A percentile compares a stretch with the other conserved stretches of the same genome.
Evolutionary conservation across 306 rosid species (phyloP).

Genomic region (Aeschynomene evenia): DNA sequence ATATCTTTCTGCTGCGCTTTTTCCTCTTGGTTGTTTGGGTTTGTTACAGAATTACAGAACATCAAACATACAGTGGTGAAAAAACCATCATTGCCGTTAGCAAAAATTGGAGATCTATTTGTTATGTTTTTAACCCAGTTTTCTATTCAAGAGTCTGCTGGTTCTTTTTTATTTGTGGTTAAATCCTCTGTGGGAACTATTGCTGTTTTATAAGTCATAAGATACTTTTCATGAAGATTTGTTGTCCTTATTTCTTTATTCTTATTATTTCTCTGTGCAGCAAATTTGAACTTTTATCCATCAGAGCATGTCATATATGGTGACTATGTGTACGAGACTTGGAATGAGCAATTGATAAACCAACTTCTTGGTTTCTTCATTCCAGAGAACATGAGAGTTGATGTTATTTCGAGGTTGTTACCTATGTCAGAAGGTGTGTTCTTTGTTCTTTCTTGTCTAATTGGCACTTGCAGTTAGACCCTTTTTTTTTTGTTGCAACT

Average conservation of each 20-base stretch:
- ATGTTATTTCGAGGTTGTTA: slow-evolving; percentile 70
- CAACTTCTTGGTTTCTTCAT: slow-evolving; percentile 70
- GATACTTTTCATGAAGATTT: slow-evolving; percentile 19
- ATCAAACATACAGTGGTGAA: not conserved
- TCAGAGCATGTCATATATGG: slow-evolving; percentile 89
- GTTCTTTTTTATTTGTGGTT: slow-evolving; percentile 3
- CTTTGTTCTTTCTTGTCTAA: slow-evolving; percentile 16
- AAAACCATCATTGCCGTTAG: not conserved
- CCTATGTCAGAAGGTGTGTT: slow-evolving; percentile 56
- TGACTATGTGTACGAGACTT: slow-evolving; percentile 66
- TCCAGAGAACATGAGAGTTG: slow-evolving; percentile 95
- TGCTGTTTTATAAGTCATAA: not conserved
- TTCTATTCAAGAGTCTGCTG: slow-evolving; percentile 1
- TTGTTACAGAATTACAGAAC: no score
- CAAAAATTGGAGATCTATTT: slow-evolving; percentile 4
- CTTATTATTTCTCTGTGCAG: slow-evolving; percentile 51
- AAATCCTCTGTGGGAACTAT: slow-evolving; percentile 2
- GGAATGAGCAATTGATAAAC: slow-evolving; percentile 76
- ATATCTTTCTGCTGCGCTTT: no score
- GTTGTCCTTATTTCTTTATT: slow-evolving; percentile 12
- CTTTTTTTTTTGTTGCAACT: not conserved
- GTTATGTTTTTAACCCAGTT: slow-evolving; percentile 6
- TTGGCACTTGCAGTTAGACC: not conserved
- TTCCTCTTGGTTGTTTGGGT: no score
- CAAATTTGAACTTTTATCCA: slow-evolving; percentile 63